A percentile compares a stretch with the other conserved stretches of the same genome.
Conservation (phyloP, 768 basidiomycete species). For the Clavaria fumosa region DNA sequence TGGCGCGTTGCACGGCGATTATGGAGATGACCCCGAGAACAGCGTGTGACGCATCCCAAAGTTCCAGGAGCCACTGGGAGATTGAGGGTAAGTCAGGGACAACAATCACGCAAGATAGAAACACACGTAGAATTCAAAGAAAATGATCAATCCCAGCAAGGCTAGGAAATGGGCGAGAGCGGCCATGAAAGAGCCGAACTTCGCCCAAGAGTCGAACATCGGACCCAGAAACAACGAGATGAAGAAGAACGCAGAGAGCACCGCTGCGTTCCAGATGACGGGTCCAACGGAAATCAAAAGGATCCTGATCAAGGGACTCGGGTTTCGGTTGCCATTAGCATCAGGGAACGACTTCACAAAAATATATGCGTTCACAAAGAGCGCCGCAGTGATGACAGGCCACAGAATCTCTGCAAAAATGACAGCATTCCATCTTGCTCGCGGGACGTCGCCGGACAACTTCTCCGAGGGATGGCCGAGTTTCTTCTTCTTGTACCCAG, state of each 20-base stretch:
- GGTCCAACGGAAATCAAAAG: slow-evolving; percentile 82
- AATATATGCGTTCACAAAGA: slow-evolving; percentile 81
- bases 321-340: slow-evolving; percentile 39
- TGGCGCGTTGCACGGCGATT: slow-evolving; percentile 77
- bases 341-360: slow-evolving; percentile 87
- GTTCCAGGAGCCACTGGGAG: slow-evolving; percentile 85
- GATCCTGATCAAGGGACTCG: slow-evolving; percentile 85
- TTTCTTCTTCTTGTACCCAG: slow-evolving; percentile 98
- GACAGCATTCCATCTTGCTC: slow-evolving; percentile 77
- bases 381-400: slow-evolving; percentile 57
- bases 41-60: slow-evolving; percentile 94
- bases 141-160: slow-evolving; percentile 68
- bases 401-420: slow-evolving; percentile 72
- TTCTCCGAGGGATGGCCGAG: slow-evolving; percentile 97
- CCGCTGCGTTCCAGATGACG: slow-evolving; percentile 85
- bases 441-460: slow-evolving; percentile 84
- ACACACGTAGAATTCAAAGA: slow-evolving; percentile 95
- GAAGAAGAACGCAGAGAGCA: slow-evolving; percentile 78
- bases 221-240: slow-evolving; percentile 87
- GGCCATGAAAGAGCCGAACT: slow-evolving; percentile 91
- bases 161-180: slow-evolving; percentile 71
- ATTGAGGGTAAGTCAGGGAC: slow-evolving; percentile 7
- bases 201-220: slow-evolving; percentile 68
- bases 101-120: slow-evolving; percentile 16
- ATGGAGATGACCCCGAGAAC: slow-evolving; percentile 86